These are phyloP conservation scores for Wickerhamiella siamensis DNA, from an alignment of 805 yeast genomes.

Conservation along the genomic window DNA sequence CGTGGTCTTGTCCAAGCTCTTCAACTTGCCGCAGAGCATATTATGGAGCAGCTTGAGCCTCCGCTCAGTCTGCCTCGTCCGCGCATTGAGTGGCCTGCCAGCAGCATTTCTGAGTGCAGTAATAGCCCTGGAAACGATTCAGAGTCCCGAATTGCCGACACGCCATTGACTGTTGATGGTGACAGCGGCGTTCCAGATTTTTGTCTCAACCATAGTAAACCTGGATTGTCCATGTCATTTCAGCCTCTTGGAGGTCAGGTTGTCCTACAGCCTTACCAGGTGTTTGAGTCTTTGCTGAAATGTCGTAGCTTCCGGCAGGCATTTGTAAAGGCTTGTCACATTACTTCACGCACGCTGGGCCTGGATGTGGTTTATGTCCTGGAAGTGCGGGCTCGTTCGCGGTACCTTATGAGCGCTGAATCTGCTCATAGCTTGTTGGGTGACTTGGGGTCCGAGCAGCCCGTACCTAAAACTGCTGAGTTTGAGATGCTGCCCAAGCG, in stretches of 20 bases:
- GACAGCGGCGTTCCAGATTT: slow-evolving; percentile 1
- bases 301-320: slow-evolving; percentile 16
- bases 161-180: slow-evolving; percentile 1
- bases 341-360: slow-evolving; percentile 17
- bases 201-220: slow-evolving; percentile 1
- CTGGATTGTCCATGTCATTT: neutral
- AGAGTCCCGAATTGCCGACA: neutral
- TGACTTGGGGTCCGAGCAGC: no score
- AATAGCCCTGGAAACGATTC: neutral
- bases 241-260: slow-evolving; percentile 6
- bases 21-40: slow-evolving; percentile 6
- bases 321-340: slow-evolving; percentile 18
- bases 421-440: no score
- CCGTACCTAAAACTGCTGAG: neutral
- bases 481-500: neutral
- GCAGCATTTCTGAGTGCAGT: neutral
- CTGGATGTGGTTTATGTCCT: slow-evolving; percentile 19
- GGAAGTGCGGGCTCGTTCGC: slow-evolving; percentile 13
- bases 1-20: slow-evolving; percentile 10
- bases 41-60: slow-evolving; percentile 2
- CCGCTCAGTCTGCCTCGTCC: neutral
- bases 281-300: slow-evolving; percentile 16
- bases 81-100: slow-evolving; percentile 1
- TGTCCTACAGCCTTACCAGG: slow-evolving; percentile 18
- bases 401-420: no score